Conservation (phyloP, 139 green algal genomes). For the Coelastrella sp. region DNA sequence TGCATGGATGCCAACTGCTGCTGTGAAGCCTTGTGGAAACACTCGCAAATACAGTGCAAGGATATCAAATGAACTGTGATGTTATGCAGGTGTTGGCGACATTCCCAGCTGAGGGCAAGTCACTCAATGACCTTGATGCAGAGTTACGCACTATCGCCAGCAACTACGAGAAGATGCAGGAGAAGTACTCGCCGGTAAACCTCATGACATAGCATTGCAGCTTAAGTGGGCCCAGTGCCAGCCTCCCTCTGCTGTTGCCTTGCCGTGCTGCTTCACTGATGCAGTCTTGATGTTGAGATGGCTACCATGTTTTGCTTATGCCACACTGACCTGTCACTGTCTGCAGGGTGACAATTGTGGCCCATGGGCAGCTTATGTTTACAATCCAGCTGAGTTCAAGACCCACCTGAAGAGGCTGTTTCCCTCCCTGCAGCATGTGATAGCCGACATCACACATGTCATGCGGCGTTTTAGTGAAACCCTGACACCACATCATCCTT, state of each 20-base stretch:
- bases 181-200: neutral
- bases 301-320: neutral
- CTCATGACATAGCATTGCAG: neutral
- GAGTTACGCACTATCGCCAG: neutral
- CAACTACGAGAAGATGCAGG: slow-evolving; percentile 2
- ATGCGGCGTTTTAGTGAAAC: neutral
- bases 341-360: neutral
- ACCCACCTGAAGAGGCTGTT: neutral
- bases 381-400: neutral
- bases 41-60: no score
- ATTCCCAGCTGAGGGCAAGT: slow-evolving; percentile 1
- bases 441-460: slow-evolving; percentile 13
- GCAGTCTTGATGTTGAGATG: neutral
- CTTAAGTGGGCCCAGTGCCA: neutral
- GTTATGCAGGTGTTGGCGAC: neutral
- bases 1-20: no score
- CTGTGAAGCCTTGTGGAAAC: no score
- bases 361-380: neutral
- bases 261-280: neutral
- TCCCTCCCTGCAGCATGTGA: neutral
- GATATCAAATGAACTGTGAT: neutral
- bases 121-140: neutral
- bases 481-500: neutral
- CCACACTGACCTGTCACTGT: neutral
- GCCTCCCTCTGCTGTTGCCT: neutral